Conservation (phyloP, 1,284 basidiomycete species). For the Athelia sp. region DNA sequence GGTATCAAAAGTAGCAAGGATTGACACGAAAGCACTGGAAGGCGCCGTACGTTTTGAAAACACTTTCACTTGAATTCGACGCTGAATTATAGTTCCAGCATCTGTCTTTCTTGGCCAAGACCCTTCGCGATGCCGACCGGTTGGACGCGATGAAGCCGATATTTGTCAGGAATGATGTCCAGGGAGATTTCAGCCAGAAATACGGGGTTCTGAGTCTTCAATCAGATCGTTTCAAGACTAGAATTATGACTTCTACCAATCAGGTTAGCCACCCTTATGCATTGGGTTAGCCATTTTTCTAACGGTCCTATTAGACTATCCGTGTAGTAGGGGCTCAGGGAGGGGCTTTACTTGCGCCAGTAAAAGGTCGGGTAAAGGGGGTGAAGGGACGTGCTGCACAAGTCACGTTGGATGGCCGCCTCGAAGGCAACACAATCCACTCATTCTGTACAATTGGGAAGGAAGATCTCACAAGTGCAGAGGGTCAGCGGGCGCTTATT, state of each 20-base stretch:
- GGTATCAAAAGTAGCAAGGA: conserved; percentile 23
- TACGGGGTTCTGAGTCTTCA: conserved; percentile 24
- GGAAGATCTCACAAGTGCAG: conserved; percentile 49
- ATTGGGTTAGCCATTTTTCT: neutral
- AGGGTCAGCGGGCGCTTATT: conserved; percentile 35
- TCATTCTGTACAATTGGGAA: conserved; percentile 32
- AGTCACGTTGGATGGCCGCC: neutral
- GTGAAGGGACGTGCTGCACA: neutral
- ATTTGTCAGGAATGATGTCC: conserved; percentile 38
- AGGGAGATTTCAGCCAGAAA: conserved; percentile 15
- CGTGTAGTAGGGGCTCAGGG: neutral
- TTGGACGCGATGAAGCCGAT: conserved; percentile 33
- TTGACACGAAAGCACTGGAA: conserved; percentile 36
- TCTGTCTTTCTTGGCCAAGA: conserved; percentile 29
- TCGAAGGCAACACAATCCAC: conserved; percentile 5
- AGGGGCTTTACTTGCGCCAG: too few relatives aligned
- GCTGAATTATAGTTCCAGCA: conserved; percentile 22
- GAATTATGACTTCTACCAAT: conserved; percentile 22
- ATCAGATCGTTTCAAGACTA: conserved; percentile 38
- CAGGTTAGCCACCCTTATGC: conserved; percentile 26
- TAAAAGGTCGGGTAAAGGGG: neutral
- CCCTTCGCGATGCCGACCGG: conserved; percentile 34
- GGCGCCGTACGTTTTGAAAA: conserved; percentile 22
- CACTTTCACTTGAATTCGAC: neutral
- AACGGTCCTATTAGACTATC: neutral